A percentile compares a stretch with the other conserved stretches of the same genome.
These are phyloP conservation scores for Aspergillus sp. DNA, from an alignment of 2,329 filamentous ascomycete species.

Conservation along the genomic window DNA sequence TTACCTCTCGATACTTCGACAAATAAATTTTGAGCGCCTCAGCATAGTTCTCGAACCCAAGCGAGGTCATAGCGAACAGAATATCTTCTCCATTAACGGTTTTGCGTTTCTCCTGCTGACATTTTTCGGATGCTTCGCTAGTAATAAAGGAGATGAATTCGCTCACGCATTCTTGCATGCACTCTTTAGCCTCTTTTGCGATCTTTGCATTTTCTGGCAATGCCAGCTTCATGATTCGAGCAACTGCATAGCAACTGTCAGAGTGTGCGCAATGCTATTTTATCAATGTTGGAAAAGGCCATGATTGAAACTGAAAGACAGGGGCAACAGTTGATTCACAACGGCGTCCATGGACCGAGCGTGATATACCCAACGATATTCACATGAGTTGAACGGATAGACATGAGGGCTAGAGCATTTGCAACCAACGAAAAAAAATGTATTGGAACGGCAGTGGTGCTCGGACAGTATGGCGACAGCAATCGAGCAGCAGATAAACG, in stretches of 20 bases:
- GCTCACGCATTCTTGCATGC: conserved; percentile 99
- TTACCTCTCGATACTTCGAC: conserved; percentile 95
- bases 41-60: conserved; percentile 98
- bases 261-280: conserved; percentile 6
- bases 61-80: conserved; percentile 96
- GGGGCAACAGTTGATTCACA: not conserved
- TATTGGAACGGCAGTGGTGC: conserved; percentile 13
- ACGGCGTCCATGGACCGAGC: not conserved
- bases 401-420: not conserved
- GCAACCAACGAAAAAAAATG: conserved; percentile 8
- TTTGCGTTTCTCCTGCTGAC: conserved; percentile 98
- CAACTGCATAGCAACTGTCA: conserved; percentile 76
- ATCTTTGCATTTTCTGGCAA: conserved; percentile 98
- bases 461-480: conserved; percentile 34
- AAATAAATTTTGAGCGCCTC: conserved; percentile 98
- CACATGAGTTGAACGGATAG: not conserved
- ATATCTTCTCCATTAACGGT: conserved; percentile 99
- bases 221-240: conserved; percentile 97
- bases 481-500: conserved; percentile 30
- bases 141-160: conserved; percentile 99
- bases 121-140: conserved; percentile 91
- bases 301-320: not conserved
- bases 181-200: conserved; percentile 98
- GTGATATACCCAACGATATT: not conserved
- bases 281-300: not conserved